Evolutionary conservation across 2,329 filamentous ascomycete species (phyloP).

Genomic region (Alternaria gaisen): DNA sequence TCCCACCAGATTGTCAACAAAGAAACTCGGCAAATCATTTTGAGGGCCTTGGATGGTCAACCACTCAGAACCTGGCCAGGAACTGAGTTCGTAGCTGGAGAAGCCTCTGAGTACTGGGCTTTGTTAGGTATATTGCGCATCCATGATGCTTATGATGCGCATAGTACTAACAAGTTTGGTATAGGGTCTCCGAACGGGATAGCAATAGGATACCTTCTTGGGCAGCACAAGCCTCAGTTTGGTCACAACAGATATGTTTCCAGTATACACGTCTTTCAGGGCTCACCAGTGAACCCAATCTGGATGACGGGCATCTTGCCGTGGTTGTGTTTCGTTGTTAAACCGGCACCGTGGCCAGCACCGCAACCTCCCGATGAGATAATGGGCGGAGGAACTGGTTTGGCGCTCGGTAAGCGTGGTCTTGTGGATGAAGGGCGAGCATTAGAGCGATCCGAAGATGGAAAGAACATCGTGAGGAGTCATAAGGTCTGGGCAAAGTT

Average conservation of each 20-base stretch:
- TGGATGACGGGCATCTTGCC: neutral
- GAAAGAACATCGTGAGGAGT: neutral
- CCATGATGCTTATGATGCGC: neutral
- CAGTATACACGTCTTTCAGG: slow-evolving; percentile 8
- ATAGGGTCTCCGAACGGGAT: slow-evolving; percentile 18
- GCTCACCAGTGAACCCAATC: slow-evolving; percentile 1
- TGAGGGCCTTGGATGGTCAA: neutral
- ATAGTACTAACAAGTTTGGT: neutral
- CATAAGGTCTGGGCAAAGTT: neutral
- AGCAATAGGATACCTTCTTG: slow-evolving; percentile 14
- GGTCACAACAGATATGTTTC: slow-evolving; percentile 17
- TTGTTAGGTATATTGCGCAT: neutral
- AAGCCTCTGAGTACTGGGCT: neutral
- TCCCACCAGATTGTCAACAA: slow-evolving; percentile 10
- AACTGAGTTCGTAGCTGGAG: neutral
- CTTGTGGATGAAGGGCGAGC: neutral
- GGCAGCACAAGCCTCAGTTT: slow-evolving; percentile 22
- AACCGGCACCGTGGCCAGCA: neutral
- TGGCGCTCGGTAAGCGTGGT: neutral
- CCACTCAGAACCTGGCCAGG: neutral
- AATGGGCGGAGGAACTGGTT: neutral
- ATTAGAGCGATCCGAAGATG: neutral
- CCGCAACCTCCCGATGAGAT: neutral
- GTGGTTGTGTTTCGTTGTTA: slow-evolving; percentile 1
- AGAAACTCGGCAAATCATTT: neutral